Evolutionary conservation across 2,329 filamentous ascomycete genomes (phyloP).

Genomic region (Scytalidium sp.): DNA sequence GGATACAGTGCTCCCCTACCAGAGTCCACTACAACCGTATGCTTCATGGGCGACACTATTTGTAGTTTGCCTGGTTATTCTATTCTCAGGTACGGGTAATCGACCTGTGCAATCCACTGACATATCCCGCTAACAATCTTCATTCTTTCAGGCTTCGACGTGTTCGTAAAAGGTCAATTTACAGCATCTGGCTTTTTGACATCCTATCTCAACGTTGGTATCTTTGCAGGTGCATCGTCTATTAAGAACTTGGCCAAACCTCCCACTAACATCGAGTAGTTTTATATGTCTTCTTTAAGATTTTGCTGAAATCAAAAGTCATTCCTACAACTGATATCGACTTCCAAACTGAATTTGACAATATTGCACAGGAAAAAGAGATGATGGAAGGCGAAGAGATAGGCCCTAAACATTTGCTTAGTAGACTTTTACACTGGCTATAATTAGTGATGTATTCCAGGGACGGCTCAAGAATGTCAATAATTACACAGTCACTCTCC

Average conservation of each 20-base stretch:
- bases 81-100: constrained; percentile 41
- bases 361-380: constrained; percentile 14
- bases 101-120: constrained; percentile 53
- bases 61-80: constrained; percentile 52
- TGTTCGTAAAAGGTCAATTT: constrained; percentile 45
- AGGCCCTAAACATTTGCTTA: background rate
- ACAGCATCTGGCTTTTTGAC: constrained; percentile 1
- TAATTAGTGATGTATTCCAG: background rate
- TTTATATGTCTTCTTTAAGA: constrained; percentile 51
- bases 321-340: constrained; percentile 33
- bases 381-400: constrained; percentile 4
- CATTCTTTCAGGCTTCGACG: constrained; percentile 64
- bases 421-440: background rate
- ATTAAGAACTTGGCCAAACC: background rate
- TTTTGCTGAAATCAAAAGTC: constrained; percentile 27
- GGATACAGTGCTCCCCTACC: constrained; percentile 39
- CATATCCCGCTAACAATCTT: constrained; percentile 33
- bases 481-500: no score
- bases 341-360: constrained; percentile 15
- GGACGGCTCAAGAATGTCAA: no score
- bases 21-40: constrained; percentile 56
- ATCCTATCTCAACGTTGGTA: background rate
- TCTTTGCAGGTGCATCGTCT: background rate
- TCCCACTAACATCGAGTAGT: background rate
- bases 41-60: constrained; percentile 48